Percentiles rank a stretch among this genome's conserved stretches.
These are phyloP conservation scores for Elaeagnus macrophylla DNA, from an alignment of 306 rosid species.

Conservation along the genomic window DNA sequence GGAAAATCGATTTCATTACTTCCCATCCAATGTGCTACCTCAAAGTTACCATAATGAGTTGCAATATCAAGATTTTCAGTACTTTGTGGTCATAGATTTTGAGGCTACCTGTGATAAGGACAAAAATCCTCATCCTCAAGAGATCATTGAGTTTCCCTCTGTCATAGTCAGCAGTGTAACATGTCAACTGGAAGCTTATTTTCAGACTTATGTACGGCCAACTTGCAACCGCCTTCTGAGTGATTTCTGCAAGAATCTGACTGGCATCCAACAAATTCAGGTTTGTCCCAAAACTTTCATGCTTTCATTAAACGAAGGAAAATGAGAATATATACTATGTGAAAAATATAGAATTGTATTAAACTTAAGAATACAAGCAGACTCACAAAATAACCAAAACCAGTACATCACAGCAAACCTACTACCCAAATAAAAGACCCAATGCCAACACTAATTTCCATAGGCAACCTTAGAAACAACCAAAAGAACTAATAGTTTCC, in stretches of 20 bases:
- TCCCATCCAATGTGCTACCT: constrained; percentile 6
- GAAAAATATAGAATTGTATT: no score
- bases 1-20: constrained; percentile 6
- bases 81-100: constrained; percentile 27
- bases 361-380: no score
- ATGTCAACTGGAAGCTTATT: constrained; percentile 19
- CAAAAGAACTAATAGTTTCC: no score
- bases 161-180: constrained; percentile 22
- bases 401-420: no score
- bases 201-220: constrained; percentile 26
- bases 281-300: neutral
- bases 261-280: constrained; percentile 23
- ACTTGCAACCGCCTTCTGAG: constrained; percentile 15
- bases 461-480: no score
- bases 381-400: no score
- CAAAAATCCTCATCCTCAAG: constrained; percentile 20
- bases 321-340: no score
- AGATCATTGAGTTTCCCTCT: constrained; percentile 24
- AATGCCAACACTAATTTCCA: no score
- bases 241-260: constrained; percentile 25
- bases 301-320: no score
- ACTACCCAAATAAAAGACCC: no score
- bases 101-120: constrained; percentile 27
- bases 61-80: constrained; percentile 21
- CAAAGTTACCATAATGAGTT: constrained; percentile 12